These are phyloP conservation scores for Elsinoe ampelina DNA, from an alignment of 2,329 filamentous ascomycete species.

Conservation along the genomic window DNA sequence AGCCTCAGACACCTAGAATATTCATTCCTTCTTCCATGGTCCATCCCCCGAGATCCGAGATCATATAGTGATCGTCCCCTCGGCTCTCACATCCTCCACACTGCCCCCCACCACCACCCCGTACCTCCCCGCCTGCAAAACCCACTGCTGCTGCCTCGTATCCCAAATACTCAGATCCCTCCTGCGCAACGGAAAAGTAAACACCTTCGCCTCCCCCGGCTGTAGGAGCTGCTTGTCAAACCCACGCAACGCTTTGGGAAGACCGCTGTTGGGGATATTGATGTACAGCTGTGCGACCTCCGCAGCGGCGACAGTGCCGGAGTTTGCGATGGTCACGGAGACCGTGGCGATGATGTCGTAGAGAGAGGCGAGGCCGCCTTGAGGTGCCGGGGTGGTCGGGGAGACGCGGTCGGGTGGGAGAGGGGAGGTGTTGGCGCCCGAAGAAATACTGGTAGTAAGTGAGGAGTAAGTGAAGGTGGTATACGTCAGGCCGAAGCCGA, in stretches of 20 bases:
- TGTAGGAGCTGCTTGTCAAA: conserved; percentile 26
- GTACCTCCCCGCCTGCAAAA: conserved; percentile 36
- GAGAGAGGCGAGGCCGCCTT: conserved; percentile 28
- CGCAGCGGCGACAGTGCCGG: conserved; percentile 38
- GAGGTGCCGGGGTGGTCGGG: conserved; percentile 23
- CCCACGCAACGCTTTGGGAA: conserved; percentile 25
- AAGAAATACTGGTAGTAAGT: conserved; percentile 22
- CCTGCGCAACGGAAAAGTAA: conserved; percentile 32
- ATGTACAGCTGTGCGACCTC: conserved; percentile 45
- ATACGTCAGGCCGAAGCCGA: conserved; percentile 33
- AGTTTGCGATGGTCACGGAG: conserved; percentile 43
- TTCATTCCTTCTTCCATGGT: too few species aligned
- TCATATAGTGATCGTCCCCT: conserved; percentile 14
- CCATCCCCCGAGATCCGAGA: too few species aligned
- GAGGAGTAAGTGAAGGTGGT: conserved; percentile 26
- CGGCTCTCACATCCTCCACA: conserved; percentile 27
- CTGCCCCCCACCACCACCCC: conserved; percentile 38
- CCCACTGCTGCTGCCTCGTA: conserved; percentile 40
- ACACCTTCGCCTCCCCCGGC: conserved; percentile 24
- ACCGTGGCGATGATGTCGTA: conserved; percentile 44
- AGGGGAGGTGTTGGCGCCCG: conserved; percentile 20
- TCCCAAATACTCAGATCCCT: conserved; percentile 45
- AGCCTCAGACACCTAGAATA: too few species aligned
- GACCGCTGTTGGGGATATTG: conserved; percentile 20
- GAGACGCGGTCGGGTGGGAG: conserved; percentile 14